Conservation (phyloP, 2,329 filamentous ascomycete species). For the Phoma sp. region DNA sequence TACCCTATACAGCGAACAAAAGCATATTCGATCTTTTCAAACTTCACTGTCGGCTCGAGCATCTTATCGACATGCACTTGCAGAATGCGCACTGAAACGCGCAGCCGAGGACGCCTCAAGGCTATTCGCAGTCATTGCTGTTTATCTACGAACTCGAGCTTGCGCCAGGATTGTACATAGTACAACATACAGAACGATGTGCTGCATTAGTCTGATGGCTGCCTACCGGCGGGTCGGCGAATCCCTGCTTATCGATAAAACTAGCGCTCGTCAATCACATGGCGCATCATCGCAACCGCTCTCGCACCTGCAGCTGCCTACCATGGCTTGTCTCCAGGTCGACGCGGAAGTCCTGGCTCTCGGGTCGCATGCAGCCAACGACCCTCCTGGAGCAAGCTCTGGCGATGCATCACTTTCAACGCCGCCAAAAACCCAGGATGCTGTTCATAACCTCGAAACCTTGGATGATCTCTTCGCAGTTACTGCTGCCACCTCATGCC, state of each 20-base stretch:
- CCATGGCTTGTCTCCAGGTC: slow-evolving; percentile 24
- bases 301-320: neutral
- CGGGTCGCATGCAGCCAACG: neutral
- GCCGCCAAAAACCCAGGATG: slow-evolving; percentile 13
- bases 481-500: slow-evolving; percentile 1
- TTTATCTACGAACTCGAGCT: neutral
- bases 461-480: slow-evolving; percentile 26
- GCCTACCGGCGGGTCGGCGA: neutral
- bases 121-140: neutral
- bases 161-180: no score
- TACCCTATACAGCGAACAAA: slow-evolving; percentile 20
- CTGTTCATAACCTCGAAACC: slow-evolving; percentile 16
- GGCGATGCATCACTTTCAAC: neutral
- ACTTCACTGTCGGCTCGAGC: neutral
- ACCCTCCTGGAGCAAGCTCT: neutral
- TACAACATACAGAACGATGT: neutral
- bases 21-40: slow-evolving; percentile 2
- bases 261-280: neutral
- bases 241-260: slow-evolving; percentile 16
- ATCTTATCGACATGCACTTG: neutral
- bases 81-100: neutral
- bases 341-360: slow-evolving; percentile 22
- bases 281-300: neutral
- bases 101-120: neutral
- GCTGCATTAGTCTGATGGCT: neutral